Conservation (phyloP, 163 green algal species). For the Coccomyxa subellipsoidea region DNA sequence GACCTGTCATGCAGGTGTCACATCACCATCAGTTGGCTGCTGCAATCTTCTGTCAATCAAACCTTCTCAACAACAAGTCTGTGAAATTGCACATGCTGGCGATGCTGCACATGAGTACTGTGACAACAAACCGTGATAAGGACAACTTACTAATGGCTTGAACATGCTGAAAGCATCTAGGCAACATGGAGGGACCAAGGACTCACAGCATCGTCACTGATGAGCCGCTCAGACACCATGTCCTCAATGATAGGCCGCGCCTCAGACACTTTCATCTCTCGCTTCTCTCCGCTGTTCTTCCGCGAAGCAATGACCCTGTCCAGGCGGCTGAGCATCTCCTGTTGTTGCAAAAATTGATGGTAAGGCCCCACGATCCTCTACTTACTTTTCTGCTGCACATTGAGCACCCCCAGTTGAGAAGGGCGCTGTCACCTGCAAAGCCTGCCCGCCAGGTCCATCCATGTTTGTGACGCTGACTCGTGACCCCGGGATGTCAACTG, state of each 20-base stretch:
- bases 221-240: conserved; percentile 74
- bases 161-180: background rate
- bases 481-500: conserved; percentile 59
- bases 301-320: conserved; percentile 47
- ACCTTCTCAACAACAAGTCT: no score
- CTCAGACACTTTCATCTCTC: conserved; percentile 58
- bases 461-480: background rate
- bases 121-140: no score
- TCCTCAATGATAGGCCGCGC: conserved; percentile 85
- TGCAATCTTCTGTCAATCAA: background rate
- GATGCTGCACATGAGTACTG: no score
- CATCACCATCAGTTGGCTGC: no score
- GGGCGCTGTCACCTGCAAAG: conserved; percentile 5
- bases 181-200: background rate
- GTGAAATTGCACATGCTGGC: no score
- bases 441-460: conserved; percentile 7
- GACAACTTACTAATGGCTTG: no score
- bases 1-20: no score
- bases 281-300: conserved; percentile 43
- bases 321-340: conserved; percentile 59
- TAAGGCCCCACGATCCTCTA: no score
- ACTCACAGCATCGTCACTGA: conserved; percentile 74
- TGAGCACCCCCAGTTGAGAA: no score
- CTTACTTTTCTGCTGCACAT: no score
- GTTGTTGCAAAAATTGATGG: no score